A percentile compares a stretch with the other conserved stretches of the same genome.
Evolutionary conservation across 1,284 basidiomycete species (phyloP).

Genomic region (Cryptococcus amylolentus): DNA sequence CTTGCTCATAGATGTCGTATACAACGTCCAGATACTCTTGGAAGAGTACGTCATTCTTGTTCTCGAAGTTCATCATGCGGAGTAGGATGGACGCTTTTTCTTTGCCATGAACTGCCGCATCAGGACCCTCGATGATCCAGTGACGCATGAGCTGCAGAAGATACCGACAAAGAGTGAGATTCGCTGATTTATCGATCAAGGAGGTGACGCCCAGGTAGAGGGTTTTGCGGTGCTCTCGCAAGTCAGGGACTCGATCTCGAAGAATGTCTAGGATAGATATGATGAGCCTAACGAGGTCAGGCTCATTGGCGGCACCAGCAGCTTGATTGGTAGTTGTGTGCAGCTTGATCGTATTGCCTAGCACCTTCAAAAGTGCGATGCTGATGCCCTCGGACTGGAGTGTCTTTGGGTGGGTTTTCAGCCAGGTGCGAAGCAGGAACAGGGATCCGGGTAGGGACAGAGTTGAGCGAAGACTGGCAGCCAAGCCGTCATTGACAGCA

Average conservation of each 20-base stretch:
- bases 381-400: constrained; percentile 74
- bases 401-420: constrained; percentile 73
- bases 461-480: constrained; percentile 35
- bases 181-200: constrained; percentile 91
- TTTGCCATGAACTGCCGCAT: constrained; percentile 75
- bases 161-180: constrained; percentile 72
- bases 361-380: constrained; percentile 71
- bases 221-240: constrained; percentile 59
- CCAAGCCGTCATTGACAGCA: constrained; percentile 68
- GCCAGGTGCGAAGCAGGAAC: constrained; percentile 82
- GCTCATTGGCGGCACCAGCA: constrained; percentile 28
- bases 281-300: constrained; percentile 50
- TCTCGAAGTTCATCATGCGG: constrained; percentile 88
- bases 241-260: constrained; percentile 53
- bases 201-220: constrained; percentile 70
- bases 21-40: constrained; percentile 85
- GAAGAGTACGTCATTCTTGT: constrained; percentile 71
- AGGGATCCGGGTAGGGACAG: constrained; percentile 67
- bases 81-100: constrained; percentile 88
- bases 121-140: constrained; percentile 82
- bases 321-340: constrained; percentile 62
- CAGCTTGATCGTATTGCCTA: constrained; percentile 84
- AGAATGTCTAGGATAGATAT: constrained; percentile 55
- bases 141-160: constrained; percentile 81
- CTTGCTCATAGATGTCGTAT: constrained; percentile 90